These are phyloP conservation scores for Podaxis pistillaris DNA, from an alignment of 768 basidiomycete genomes.

Conservation along the genomic window DNA sequence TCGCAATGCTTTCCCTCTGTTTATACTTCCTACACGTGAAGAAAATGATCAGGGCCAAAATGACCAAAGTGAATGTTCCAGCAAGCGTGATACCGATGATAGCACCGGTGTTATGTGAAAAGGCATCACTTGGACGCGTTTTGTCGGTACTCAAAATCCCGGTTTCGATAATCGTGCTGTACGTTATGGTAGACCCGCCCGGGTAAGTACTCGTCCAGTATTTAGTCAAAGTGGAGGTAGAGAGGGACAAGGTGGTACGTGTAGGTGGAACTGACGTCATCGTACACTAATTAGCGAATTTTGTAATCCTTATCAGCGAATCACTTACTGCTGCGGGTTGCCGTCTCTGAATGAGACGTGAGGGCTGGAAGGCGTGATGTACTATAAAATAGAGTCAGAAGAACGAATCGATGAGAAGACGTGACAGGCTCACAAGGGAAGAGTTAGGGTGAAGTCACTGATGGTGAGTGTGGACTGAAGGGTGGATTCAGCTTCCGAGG, in stretches of 20 bases:
- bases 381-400: not conserved
- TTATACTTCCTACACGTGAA: conserved; percentile 30
- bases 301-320: not conserved
- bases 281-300: not conserved
- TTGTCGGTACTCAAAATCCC: conserved; percentile 32
- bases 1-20: conserved; percentile 11
- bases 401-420: not conserved
- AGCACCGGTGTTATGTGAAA: conserved; percentile 36
- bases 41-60: conserved; percentile 30
- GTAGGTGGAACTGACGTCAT: not conserved
- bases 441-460: not conserved
- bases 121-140: conserved; percentile 19
- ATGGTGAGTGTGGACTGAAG: not conserved
- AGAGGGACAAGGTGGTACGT: not conserved
- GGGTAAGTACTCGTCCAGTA: conserved; percentile 20
- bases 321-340: not conserved
- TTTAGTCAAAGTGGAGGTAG: conserved; percentile 18
- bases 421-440: not conserved
- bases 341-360: not conserved
- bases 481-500: not conserved
- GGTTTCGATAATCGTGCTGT: conserved; percentile 23
- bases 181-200: conserved; percentile 19
- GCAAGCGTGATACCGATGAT: conserved; percentile 37
- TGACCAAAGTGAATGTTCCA: conserved; percentile 25
- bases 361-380: not conserved